phyloP scores from a whole-genome alignment of 805 yeast species.

The Wickerhamiella sergipiensis region DNA sequence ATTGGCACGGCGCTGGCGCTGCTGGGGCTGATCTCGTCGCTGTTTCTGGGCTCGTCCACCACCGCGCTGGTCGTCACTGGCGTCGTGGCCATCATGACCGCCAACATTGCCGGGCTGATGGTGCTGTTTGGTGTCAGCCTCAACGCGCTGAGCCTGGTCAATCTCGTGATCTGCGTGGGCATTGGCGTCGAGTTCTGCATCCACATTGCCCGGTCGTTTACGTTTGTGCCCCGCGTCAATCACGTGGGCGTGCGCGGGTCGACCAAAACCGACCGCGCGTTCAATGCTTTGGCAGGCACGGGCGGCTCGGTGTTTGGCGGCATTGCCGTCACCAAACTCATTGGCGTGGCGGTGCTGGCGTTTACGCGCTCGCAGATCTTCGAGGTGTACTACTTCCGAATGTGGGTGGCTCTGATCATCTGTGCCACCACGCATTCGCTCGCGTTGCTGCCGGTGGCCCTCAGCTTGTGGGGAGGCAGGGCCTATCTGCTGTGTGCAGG shows the following conservation, averaged over 20 bases:
- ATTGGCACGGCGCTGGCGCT: slow-evolving; percentile 29
- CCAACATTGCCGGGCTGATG: slow-evolving; percentile 72
- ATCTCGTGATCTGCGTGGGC: slow-evolving; percentile 84
- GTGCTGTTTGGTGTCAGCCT: slow-evolving; percentile 58
- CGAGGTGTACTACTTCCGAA: slow-evolving; percentile 81
- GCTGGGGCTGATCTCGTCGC: slow-evolving; percentile 30
- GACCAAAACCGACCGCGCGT: slow-evolving; percentile 27
- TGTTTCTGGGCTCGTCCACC: slow-evolving; percentile 52
- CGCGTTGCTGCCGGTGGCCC: slow-evolving; percentile 60
- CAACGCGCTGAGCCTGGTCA: slow-evolving; percentile 83
- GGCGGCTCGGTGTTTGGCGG: slow-evolving; percentile 89
- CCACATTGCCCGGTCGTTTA: slow-evolving; percentile 71
- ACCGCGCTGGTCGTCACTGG: slow-evolving; percentile 43
- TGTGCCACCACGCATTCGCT: slow-evolving; percentile 71
- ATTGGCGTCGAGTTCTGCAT: slow-evolving; percentile 86
- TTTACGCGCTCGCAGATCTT: slow-evolving; percentile 80
- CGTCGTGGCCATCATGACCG: slow-evolving; percentile 50
- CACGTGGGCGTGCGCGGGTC: slow-evolving; percentile 20
- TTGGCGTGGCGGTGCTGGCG: slow-evolving; percentile 78
- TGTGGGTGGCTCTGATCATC: slow-evolving; percentile 77
- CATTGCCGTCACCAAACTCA: slow-evolving; percentile 73
- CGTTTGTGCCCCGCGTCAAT: slow-evolving; percentile 30
- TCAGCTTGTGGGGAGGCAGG: slow-evolving; percentile 51
- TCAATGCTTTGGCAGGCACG: slow-evolving; percentile 55
- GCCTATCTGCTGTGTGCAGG: slow-evolving; percentile 30